A percentile compares a stretch with the other conserved stretches of the same genome.
These are phyloP conservation scores for Nicotiana noctiflora DNA, from an alignment of 257 asterid species.

Conservation along the genomic window DNA sequence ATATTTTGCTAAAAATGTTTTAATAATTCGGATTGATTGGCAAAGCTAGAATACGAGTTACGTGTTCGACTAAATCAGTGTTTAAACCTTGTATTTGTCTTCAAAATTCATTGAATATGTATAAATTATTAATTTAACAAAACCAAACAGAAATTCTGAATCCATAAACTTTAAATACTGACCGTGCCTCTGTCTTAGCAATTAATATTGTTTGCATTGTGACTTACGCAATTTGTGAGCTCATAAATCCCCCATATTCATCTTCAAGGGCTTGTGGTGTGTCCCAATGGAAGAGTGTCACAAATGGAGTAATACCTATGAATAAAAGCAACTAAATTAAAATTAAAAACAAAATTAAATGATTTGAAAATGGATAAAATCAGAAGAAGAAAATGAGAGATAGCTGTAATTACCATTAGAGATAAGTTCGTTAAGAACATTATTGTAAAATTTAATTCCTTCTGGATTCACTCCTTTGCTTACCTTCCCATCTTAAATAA, in stretches of 20 bases:
- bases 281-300: slow-evolving; percentile 22
- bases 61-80: no score
- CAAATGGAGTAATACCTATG: slow-evolving; percentile 16
- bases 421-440: slow-evolving; percentile 18
- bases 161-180: no score
- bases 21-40: neutral
- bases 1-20: neutral
- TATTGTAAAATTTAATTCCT: slow-evolving; percentile 32
- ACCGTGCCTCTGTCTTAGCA: no score
- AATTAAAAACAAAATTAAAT: neutral
- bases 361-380: neutral
- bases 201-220: neutral
- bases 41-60: no score
- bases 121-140: no score
- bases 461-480: slow-evolving; percentile 25
- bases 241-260: slow-evolving; percentile 3
- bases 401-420: slow-evolving; percentile 1
- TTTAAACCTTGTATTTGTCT: no score
- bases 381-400: neutral
- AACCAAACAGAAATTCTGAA: no score
- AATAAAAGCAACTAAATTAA: no score
- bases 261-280: slow-evolving; percentile 18
- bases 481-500: slow-evolving; percentile 24
- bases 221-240: slow-evolving; percentile 17
- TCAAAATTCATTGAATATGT: no score